Percentiles rank a stretch among this genome's conserved stretches.
Conservation (phyloP, 2,329 filamentous ascomycete genomes). For the Tolypocladium ophioglossoides region DNA sequence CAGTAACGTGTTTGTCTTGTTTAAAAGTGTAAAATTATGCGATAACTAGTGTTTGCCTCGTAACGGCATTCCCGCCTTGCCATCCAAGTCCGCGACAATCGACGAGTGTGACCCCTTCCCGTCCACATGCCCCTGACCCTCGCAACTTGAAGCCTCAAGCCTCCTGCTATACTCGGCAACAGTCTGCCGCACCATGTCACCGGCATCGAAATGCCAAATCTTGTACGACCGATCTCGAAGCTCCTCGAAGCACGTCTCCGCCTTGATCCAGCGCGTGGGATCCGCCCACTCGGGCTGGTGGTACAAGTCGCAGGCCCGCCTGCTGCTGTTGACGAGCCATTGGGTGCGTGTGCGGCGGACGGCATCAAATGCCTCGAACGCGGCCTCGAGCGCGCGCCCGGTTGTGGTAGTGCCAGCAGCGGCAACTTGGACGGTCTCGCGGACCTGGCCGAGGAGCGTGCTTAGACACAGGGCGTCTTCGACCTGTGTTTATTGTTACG, state of each 20-base stretch:
- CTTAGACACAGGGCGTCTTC: slow-evolving; percentile 32
- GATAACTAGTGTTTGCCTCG: too few species aligned
- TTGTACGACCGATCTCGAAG: background rate
- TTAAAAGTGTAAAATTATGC: too few species aligned
- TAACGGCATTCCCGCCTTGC: too few species aligned
- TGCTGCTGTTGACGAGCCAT: slow-evolving; percentile 38
- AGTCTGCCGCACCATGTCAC: background rate
- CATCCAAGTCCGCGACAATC: too few species aligned
- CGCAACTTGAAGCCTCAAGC: background rate
- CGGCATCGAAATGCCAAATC: background rate
- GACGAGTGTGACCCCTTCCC: too few species aligned
- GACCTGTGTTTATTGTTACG: slow-evolving; percentile 17
- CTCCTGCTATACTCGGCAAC: background rate
- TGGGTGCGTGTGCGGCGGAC: slow-evolving; percentile 40
- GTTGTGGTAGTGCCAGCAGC: background rate
- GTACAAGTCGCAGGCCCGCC: slow-evolving; percentile 14
- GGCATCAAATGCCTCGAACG: slow-evolving; percentile 28
- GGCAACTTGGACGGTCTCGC: background rate
- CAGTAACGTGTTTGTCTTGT: too few species aligned
- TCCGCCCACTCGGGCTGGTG: background rate
- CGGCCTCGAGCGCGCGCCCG: background rate
- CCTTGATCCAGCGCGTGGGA: background rate
- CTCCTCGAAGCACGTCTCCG: background rate
- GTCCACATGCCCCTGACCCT: too few species aligned
- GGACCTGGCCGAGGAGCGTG: background rate